Percentiles rank a stretch among this genome's conserved stretches.
Evolutionary conservation across 306 rosid genomes (phyloP).

Genomic region (Cercis canadensis): DNA sequence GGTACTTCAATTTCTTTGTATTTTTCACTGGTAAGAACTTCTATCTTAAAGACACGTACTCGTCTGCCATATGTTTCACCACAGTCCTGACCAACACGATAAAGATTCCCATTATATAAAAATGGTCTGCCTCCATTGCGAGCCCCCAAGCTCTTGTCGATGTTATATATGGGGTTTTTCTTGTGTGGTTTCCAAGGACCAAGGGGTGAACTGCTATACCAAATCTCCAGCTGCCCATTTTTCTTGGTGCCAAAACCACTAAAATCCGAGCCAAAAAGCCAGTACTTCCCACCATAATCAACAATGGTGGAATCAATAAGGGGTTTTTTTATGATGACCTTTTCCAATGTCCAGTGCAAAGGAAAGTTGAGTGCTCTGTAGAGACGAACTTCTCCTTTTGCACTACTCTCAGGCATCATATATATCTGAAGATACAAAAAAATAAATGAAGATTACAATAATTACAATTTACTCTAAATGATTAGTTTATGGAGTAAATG

Average conservation of each 20-base stretch:
- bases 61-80: slow-evolving; percentile 91
- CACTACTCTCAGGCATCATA: slow-evolving; percentile 94
- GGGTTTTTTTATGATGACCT: slow-evolving; percentile 79
- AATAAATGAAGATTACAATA: slow-evolving; percentile 26
- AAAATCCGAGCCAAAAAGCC: slow-evolving; percentile 98
- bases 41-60: slow-evolving; percentile 76
- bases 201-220: slow-evolving; percentile 86
- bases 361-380: slow-evolving; percentile 83
- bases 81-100: slow-evolving; percentile 93
- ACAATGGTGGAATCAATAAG: slow-evolving; percentile 78
- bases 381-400: slow-evolving; percentile 88
- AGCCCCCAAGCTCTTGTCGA: slow-evolving; percentile 81
- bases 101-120: slow-evolving; percentile 70
- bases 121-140: slow-evolving; percentile 99
- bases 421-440: slow-evolving; percentile 62
- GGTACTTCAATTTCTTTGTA: slow-evolving; percentile 86
- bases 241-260: slow-evolving; percentile 82
- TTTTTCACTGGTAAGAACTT: slow-evolving; percentile 70
- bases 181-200: slow-evolving; percentile 96
- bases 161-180: slow-evolving; percentile 83
- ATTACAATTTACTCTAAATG: not conserved
- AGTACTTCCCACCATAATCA: slow-evolving; percentile 61
- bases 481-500: slow-evolving; percentile 22
- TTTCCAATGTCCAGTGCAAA: slow-evolving; percentile 82
- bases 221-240: slow-evolving; percentile 92